phyloP scores from a whole-genome alignment of 495 filamentous ascomycete genomes.

The Annulohypoxylon moriforme region DNA sequence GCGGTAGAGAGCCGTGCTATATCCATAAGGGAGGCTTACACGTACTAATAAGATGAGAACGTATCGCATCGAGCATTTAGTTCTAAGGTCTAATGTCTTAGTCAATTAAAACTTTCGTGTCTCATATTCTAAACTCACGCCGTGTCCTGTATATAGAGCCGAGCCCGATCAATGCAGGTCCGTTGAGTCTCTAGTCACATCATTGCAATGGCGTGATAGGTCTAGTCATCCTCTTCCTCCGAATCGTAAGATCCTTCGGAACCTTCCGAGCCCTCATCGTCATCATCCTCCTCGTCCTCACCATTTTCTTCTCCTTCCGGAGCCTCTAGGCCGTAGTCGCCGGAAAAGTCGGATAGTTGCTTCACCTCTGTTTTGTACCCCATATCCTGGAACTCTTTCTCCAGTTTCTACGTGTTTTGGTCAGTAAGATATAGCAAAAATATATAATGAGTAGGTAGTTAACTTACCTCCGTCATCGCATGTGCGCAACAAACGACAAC shows the following conservation, averaged over 20 bases:
- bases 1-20: slow-evolving; percentile 61
- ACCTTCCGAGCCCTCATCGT: slow-evolving; percentile 49
- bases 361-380: slow-evolving; percentile 84
- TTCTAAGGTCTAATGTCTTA: background rate
- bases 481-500: slow-evolving; percentile 89
- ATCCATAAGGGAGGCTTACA: slow-evolving; percentile 26
- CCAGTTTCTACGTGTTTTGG: slow-evolving; percentile 67
- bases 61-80: background rate
- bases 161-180: slow-evolving; percentile 21
- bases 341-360: slow-evolving; percentile 82
- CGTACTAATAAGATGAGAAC: background rate
- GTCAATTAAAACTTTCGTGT: slow-evolving; percentile 12
- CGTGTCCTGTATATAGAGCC: slow-evolving; percentile 21
- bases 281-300: slow-evolving; percentile 65
- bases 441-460: slow-evolving; percentile 3
- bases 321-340: slow-evolving; percentile 86
- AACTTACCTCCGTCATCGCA: slow-evolving; percentile 82
- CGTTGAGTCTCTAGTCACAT: slow-evolving; percentile 6
- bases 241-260: slow-evolving; percentile 54
- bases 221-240: slow-evolving; percentile 40
- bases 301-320: slow-evolving; percentile 75
- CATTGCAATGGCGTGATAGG: background rate
- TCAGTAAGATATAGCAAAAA: slow-evolving; percentile 27
- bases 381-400: slow-evolving; percentile 73
- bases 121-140: slow-evolving; percentile 23